Evolutionary conservation across 1,284 basidiomycete genomes (phyloP), one percentile per base, ranked within the genome.

Genomic region (Microbotryum saponariae): DNA sequence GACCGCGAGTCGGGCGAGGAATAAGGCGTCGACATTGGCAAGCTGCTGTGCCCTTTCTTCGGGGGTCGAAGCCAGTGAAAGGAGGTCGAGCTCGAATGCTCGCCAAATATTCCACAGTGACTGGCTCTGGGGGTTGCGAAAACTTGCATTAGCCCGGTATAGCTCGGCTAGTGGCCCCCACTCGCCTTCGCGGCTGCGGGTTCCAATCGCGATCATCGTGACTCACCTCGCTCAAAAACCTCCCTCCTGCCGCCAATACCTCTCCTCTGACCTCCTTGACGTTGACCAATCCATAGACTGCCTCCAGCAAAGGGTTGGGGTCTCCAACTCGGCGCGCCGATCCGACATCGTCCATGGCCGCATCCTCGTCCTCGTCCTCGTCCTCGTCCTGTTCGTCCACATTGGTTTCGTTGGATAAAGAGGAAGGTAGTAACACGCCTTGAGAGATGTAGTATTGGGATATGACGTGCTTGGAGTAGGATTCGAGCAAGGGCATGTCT

Each of bases 21-120:
- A 78, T 6, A 74, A 54, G 1, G 68, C 55, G 54, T 78, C 74
- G 12, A 78, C 69, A 6, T 64, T 57, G 45, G 69, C 62, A 20
- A 74, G 61, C n/a, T 74, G 70, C 23, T 70, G 62, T 6, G 59
- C 50, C 16, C 74, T 76, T 48, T 55, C 33, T 50, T 54, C 52
- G 42, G 21, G 56, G 18, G 31, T 53, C n/a, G 31, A 27, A 25
- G 44, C 9, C 46, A 18, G 31, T 9, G 47, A 16, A 6, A 56
- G 55, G 3, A 79, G 74, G 58, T 84, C 81, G 57, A 87, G 70
- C 71, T 88, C 86, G 86, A 89, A 91, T 59, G 89, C 85, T 25
- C 82, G 78, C 73, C 83, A 82, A 31, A 79, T 64, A 66, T 88
- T 82, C 87, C 88, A 93, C 2, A 92, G 72, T 48, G 79, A 65